Base-by-base conservation (phyloP, 257 asterid genomes). In the Leptodermis oblonga region DNA sequence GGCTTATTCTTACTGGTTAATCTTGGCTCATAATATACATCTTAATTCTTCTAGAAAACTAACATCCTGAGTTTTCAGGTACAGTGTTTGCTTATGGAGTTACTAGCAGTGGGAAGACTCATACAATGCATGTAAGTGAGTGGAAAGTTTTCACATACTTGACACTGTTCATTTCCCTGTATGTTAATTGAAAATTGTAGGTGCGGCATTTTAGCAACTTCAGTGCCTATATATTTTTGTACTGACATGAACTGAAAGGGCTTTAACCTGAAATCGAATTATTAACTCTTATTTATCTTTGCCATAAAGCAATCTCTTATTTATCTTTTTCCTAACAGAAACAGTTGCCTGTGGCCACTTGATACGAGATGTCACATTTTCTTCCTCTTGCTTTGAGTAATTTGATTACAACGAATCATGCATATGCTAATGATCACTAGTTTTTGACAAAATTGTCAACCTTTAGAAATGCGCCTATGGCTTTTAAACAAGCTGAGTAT, bases 101-200 rank as follows among this genome's bases (percentile, higher is more conserved):
- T 71, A 89, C 96, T 41, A 89, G 96, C 86, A 89, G 96, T 53
- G 96, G 96, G 74, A 89, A 89, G 85, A 89, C 96, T 39, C 96
- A 89, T 70, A 89, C 96, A 34, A 89, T 87, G 96, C 96, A 89
- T 86, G 96, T 89, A 84, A 85, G 74, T 22, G 37, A 39, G 56
- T 31, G 18, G 45, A 14, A 58, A 25, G 43, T 39, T 45, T 18
- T 53, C 22, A 37, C 25, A 36, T 20, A 28, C 49, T 33, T 28
- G 22, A 42, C 54, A 18, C 14, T 8, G 5, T 62, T 13, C 25
- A 3, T 62, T 12, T 60, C 26, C 30, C 67, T 37, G 34, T 41
- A 60, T 60, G 45, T 62, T 13, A 23, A 4, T 22, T 5, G 36
- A 37, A 41, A n/a, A 22, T 41, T 22, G 52, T 39, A 23, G 52